phyloP scores from a whole-genome alignment of 768 basidiomycete genomes.

The Xerocomellus intermedius region DNA sequence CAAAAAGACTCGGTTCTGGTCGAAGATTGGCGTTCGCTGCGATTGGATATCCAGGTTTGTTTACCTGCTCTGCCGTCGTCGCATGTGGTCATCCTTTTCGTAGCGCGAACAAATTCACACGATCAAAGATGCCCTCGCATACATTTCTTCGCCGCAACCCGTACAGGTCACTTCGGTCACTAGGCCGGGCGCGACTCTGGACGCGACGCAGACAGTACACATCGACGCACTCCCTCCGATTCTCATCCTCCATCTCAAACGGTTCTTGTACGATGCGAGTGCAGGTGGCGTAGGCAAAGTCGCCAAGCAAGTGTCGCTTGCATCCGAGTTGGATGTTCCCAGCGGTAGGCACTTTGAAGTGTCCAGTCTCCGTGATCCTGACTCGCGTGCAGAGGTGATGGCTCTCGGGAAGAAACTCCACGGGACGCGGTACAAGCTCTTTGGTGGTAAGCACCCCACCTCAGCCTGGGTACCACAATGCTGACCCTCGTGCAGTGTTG shows the following conservation, averaged over 20 bases:
- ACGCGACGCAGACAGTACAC: constrained; percentile 70
- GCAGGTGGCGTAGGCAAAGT: constrained; percentile 83
- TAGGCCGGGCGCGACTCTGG: constrained; percentile 56
- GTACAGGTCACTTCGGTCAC: constrained; percentile 68
- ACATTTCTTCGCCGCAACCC: constrained; percentile 75
- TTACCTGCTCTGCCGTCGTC: neutral
- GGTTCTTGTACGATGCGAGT: constrained; percentile 81
- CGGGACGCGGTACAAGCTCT: constrained; percentile 69
- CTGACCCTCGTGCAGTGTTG: constrained; percentile 49
- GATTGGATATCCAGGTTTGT: constrained; percentile 83
- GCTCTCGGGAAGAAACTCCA: constrained; percentile 48
- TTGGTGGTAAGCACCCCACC: constrained; percentile 59
- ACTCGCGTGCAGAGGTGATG: constrained; percentile 51
- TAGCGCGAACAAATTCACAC: constrained; percentile 73
- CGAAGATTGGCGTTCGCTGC: constrained; percentile 88
- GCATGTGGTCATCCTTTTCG: neutral
- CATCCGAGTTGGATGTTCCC: constrained; percentile 74
- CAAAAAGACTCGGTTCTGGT: constrained; percentile 85
- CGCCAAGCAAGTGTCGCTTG: constrained; percentile 76
- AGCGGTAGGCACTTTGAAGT: constrained; percentile 41
- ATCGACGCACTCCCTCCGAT: constrained; percentile 84
- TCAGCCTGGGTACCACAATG: neutral
- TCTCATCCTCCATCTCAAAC: constrained; percentile 84
- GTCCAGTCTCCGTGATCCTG: fast-evolving
- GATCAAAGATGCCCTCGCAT: constrained; percentile 78